Evolutionary conservation across 345 rosid genomes (phyloP).

Genomic region (Bretschneidera sinensis): DNA sequence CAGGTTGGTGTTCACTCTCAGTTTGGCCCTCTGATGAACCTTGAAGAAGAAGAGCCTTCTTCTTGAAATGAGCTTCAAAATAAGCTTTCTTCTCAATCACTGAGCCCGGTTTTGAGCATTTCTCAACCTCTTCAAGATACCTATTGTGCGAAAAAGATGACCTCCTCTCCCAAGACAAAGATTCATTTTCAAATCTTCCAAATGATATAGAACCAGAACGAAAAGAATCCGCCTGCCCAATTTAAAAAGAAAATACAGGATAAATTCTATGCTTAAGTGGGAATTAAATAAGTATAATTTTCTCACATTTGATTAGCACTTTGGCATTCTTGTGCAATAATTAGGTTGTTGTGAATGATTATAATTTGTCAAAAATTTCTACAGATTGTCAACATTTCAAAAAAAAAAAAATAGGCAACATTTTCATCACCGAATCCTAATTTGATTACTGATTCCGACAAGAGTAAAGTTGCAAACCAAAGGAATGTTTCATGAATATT

Average conservation of each 20-base stretch:
- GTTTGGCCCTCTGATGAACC: slow-evolving; percentile 37
- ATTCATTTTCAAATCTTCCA: slow-evolving; percentile 84
- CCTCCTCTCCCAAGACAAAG: slow-evolving; percentile 76
- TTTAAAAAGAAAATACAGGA: slow-evolving; percentile 2
- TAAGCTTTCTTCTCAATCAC: slow-evolving; percentile 78
- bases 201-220: slow-evolving; percentile 88
- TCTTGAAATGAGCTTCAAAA: slow-evolving; percentile 89
- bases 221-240: slow-evolving; percentile 51
- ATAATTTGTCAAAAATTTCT: slow-evolving; percentile 5
- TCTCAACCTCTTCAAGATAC: slow-evolving; percentile 94
- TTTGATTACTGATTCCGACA: too few species aligned
- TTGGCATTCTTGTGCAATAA: not conserved
- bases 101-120: slow-evolving; percentile 75
- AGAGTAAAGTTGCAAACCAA: too few species aligned
- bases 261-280: not conserved
- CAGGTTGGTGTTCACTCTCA: slow-evolving; percentile 25
- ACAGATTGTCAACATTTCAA: not conserved
- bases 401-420: too few species aligned
- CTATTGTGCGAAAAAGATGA: slow-evolving; percentile 84
- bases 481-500: too few species aligned
- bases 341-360: not conserved
- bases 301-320: not conserved
- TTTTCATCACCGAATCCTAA: too few species aligned
- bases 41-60: slow-evolving; percentile 52
- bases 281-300: not conserved